Conservation (phyloP, 75 land plant species). For the Cunninghamia lanceolata region DNA sequence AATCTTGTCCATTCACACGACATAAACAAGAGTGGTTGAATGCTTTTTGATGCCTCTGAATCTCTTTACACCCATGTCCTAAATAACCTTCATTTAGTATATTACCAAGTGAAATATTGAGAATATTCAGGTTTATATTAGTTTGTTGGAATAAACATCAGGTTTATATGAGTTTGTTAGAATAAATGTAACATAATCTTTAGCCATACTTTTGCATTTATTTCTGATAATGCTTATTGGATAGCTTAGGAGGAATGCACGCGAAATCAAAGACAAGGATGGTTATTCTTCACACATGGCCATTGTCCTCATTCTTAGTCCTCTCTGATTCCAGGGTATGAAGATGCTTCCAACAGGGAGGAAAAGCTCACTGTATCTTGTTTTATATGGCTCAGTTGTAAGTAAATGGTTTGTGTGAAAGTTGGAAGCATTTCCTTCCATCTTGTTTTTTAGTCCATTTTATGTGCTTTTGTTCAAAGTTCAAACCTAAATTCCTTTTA, state of each 20-base stretch:
- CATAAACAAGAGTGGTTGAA: not conserved
- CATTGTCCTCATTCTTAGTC: not conserved
- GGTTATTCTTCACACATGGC: not conserved
- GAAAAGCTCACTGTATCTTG: slow-evolving; percentile 71
- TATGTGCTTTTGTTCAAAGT: not conserved
- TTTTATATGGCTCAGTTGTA: slow-evolving; percentile 85
- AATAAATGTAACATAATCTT: not conserved
- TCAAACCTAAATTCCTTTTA: not conserved
- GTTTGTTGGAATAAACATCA: too few species aligned
- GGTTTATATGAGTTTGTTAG: too few species aligned
- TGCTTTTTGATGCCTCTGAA: not conserved
- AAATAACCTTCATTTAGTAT: not conserved
- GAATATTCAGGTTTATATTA: not conserved
- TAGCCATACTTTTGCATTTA: not conserved
- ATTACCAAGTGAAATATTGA: not conserved
- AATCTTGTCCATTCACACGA: not conserved
- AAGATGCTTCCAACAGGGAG: slow-evolving; percentile 91
- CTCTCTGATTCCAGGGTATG: slow-evolving; percentile 66
- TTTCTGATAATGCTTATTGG: not conserved
- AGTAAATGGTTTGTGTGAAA: slow-evolving; percentile 2
- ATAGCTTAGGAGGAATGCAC: not conserved
- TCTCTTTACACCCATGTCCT: not conserved
- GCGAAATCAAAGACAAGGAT: not conserved
- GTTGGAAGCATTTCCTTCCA: not conserved
- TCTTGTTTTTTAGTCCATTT: not conserved